Base-by-base conservation (phyloP, 2,329 filamentous ascomycete genomes). In the Phialophora expanda region DNA sequence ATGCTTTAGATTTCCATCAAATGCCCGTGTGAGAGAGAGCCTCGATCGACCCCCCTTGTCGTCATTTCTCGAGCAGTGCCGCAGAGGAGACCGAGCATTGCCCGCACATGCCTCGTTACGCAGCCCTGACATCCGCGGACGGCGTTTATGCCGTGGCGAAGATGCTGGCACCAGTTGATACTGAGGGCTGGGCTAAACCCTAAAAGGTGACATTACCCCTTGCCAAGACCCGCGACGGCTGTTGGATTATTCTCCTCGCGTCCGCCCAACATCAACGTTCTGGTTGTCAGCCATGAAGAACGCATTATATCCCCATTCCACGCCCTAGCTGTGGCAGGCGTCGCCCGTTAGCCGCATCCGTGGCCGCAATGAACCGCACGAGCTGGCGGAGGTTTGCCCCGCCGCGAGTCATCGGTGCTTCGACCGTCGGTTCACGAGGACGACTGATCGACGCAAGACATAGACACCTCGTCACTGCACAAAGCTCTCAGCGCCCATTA, bases 321-420 rank as follows among this genome's bases (percentile, higher is more conserved):
- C 7, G 38, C 38, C n/a, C 3, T 26, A 9, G n/a, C 32, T 38
- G 11, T n/a, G 26, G 56, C 41, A 28, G 28, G 20, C 17, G 26
- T 50, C 44, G 26, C 14, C 38, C 51, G 11, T 14, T 9, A n/a
- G 8, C 44, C 24, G n/a, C 34, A 8, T 22, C 22, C 20, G n/a
- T 32, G 50, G 26, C 44, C 22, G 20, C 26, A 24, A 61, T 61
- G 57, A 57, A 53, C 22, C 51, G 38, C 51, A 51, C 38, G 8
- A 24, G 46, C 30, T 46, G 50, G 14, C 57, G 24, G 48, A 56
- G 41, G 57, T 53, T 61, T 50, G 53, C 32, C n/a, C 30, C 30
- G 55, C 63, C 14, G 41, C 63, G 53, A 44, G 24, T 53, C 9
- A 20, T 56, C 28, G 44, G 30, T 12, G 12, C 57, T 46, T 50